Base-by-base conservation (phyloP, 805 yeast genomes). In the Blastobotrys attinorum region DNA sequence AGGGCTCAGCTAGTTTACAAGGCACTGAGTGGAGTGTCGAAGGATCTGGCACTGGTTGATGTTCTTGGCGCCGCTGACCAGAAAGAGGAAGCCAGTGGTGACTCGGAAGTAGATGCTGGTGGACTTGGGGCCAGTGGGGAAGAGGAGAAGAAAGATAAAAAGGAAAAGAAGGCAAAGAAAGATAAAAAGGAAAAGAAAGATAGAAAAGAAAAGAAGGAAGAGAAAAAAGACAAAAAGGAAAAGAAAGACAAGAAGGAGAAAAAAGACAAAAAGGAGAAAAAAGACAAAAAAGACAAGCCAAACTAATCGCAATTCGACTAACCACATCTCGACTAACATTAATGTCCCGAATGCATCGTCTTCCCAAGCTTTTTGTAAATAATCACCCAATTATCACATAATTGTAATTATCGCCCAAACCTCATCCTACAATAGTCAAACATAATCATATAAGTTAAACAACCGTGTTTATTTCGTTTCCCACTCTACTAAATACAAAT, bases 1-100 rank as follows among this genome's bases (percentile, higher is more conserved):
- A 45, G 56, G 31, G 58, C 60, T 6, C 53, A 43, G 39, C 32
- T 31, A 0, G 21, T 56, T 11, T 20, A 50, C 18, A 20, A 48
- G 22, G 25, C 20, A 2, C 29, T 57, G 38, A 40, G 46, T 7
- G 54, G 54, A 1, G 53, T 50, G 23, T 36, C 37, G 18, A 20
- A 47, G 1, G 40, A 35, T 10, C 42, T 54, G 25, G 49, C 46
- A 16, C 37, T 48, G 29, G 41, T 52, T 10, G 54, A 50, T 34
- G 43, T 35, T 2, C 31, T n/a, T 31, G 45, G 25, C 35, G 25
- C 41, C 23, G 29, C 16, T n/a, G 22, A 4, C 17, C 22, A 29
- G 42, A 21, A 5, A 42, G 42, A 40, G 46, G 47, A 13, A 16
- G 21, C 36, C 11, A 17, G 10, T 16, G 15, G 13, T n/a, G 17